These are phyloP conservation scores for Aspergillus jensenii DNA, from an alignment of 2,329 filamentous ascomycete genomes.

Conservation along the genomic window DNA sequence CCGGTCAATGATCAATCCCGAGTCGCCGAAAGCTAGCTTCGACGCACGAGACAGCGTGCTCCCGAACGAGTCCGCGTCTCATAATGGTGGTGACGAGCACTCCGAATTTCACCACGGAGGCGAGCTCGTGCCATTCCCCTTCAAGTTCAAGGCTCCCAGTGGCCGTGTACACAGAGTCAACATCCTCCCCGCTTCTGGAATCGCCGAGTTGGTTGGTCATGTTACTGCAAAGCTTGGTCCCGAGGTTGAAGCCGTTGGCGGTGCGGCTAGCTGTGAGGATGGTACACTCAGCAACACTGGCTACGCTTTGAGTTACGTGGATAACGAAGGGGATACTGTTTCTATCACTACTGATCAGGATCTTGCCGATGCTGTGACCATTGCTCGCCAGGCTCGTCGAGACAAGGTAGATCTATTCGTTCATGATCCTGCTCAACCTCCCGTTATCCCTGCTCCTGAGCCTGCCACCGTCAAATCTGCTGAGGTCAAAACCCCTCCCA, in stretches of 20 bases:
- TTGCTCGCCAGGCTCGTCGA: slow-evolving; percentile 72
- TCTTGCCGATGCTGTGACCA: slow-evolving; percentile 80
- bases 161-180: slow-evolving; percentile 92
- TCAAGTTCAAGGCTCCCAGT: slow-evolving; percentile 98
- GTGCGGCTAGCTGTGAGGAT: slow-evolving; percentile 73
- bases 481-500: slow-evolving; percentile 42
- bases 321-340: slow-evolving; percentile 94
- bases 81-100: slow-evolving; percentile 80
- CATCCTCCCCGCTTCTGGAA: slow-evolving; percentile 74
- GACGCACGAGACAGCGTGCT: slow-evolving; percentile 82
- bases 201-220: slow-evolving; percentile 72
- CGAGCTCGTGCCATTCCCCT: slow-evolving; percentile 81
- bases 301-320: slow-evolving; percentile 91
- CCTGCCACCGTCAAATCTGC: slow-evolving; percentile 56
- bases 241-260: slow-evolving; percentile 82
- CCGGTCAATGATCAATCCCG: slow-evolving; percentile 79
- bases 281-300: slow-evolving; percentile 74
- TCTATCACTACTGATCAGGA: slow-evolving; percentile 96
- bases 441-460: slow-evolving; percentile 66
- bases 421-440: slow-evolving; percentile 88
- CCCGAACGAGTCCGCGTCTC: slow-evolving; percentile 92
- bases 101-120: slow-evolving; percentile 58
- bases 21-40: slow-evolving; percentile 60
- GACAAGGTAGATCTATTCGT: slow-evolving; percentile 98
- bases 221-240: slow-evolving; percentile 81